phyloP scores from a whole-genome alignment of 345 rosid genomes.

The Tarenaya hassleriana region DNA sequence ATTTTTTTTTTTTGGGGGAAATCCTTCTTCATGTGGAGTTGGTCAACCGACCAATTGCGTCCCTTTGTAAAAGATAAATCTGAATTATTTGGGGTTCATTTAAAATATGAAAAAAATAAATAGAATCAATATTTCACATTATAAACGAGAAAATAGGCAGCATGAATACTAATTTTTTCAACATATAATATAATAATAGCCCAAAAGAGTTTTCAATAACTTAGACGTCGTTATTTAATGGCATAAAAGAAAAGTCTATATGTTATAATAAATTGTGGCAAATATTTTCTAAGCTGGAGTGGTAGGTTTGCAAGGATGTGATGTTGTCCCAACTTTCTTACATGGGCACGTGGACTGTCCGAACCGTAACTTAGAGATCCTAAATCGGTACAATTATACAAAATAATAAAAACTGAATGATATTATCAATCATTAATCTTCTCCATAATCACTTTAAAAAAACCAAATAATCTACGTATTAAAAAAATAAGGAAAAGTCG shows the following conservation, averaged over 20 bases:
- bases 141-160: too few species aligned
- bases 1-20: constrained; percentile 10
- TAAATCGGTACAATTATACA: background rate
- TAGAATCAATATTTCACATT: too few species aligned
- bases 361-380: too few species aligned
- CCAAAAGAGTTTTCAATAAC: constrained; percentile 1
- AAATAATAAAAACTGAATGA: background rate
- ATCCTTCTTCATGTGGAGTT: constrained; percentile 20
- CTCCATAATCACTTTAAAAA: too few species aligned
- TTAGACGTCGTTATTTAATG: too few species aligned
- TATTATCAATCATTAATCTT: too few species aligned
- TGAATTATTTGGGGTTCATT: background rate
- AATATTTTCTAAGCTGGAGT: background rate
- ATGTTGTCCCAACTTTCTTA: constrained; percentile 12
- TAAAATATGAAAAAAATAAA: background rate
- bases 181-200: background rate
- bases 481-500: too few species aligned
- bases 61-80: too few species aligned
- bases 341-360: constrained; percentile 16
- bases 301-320: constrained; percentile 26
- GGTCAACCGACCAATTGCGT: constrained; percentile 19
- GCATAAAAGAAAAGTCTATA: too few species aligned
- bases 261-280: too few species aligned
- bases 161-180: too few species aligned
- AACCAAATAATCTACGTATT: too few species aligned